phyloP scores from a whole-genome alignment of 1,284 basidiomycete species.

The Cerrena zonata region DNA sequence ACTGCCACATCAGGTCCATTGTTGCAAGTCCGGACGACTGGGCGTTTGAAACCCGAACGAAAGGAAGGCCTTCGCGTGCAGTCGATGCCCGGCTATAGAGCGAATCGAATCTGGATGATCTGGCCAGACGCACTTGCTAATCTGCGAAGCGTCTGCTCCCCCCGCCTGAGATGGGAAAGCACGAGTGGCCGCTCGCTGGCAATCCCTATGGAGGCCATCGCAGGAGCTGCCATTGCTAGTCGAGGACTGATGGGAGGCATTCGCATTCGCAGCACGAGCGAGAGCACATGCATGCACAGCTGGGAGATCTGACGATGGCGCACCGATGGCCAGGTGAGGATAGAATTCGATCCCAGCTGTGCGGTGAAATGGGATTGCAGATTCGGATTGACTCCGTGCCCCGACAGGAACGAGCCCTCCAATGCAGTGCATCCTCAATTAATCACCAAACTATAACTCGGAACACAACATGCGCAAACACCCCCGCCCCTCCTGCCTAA shows the following conservation, averaged over 20 bases:
- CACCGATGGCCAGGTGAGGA: not conserved
- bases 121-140: no score
- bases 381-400: not conserved
- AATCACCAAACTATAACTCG: not conserved
- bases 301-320: not conserved
- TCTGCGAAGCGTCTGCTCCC: no score
- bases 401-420: not conserved
- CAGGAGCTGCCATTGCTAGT: not conserved
- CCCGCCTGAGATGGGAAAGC: no score
- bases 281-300: not conserved
- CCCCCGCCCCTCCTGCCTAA: not conserved
- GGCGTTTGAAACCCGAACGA: not conserved
- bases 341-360: not conserved
- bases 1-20: slow-evolving; percentile 8
- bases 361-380: not conserved
- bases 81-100: no score
- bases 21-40: slow-evolving; percentile 4
- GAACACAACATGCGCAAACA: not conserved
- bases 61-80: not conserved
- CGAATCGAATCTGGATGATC: not conserved
- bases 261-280: not conserved
- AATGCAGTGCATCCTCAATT: slow-evolving; percentile 1
- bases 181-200: no score
- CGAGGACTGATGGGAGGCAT: not conserved
- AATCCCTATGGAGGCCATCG: not conserved